Evolutionary conservation across 345 rosid species (phyloP).

Genomic region (Acer yangbiense): DNA sequence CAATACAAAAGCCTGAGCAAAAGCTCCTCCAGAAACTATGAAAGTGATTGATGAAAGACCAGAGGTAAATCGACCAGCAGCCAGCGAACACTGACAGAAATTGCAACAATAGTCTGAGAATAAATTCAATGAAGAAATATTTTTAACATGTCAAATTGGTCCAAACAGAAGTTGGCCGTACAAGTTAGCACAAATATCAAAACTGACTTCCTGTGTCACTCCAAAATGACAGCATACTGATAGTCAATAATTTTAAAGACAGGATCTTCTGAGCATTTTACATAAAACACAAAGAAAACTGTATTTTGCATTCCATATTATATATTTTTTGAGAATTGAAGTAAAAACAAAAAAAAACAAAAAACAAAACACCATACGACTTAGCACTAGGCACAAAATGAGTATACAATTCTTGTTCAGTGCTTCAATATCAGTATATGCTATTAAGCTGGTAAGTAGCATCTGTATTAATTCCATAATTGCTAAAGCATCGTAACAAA

Average conservation of each 20-base stretch:
- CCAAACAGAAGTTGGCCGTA: not conserved
- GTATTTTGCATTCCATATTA: not conserved
- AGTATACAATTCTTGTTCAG: conserved; percentile 1
- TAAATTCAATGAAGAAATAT: conserved; percentile 4
- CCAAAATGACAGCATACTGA: not conserved
- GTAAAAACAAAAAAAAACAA: not conserved
- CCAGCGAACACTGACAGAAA: conserved; percentile 65
- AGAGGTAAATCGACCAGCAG: conserved; percentile 72
- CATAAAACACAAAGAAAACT: not conserved
- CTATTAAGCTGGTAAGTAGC: not conserved
- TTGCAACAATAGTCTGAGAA: conserved; percentile 19
- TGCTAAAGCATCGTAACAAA: not conserved
- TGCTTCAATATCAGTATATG: not conserved
- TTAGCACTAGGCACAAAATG: not conserved
- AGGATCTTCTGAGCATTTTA: conserved; percentile 5
- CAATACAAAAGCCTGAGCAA: conserved; percentile 71
- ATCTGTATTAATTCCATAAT: not conserved
- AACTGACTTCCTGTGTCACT: not conserved
- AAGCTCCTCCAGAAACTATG: conserved; percentile 57
- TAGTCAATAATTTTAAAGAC: not conserved
- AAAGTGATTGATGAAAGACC: conserved; percentile 56
- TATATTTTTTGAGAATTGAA: not conserved
- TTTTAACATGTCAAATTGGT: not conserved
- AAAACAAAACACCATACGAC: not conserved
- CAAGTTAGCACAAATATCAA: not conserved